Conservation (phyloP, 2,329 filamentous ascomycete genomes). For the Aspergillus unguis region DNA sequence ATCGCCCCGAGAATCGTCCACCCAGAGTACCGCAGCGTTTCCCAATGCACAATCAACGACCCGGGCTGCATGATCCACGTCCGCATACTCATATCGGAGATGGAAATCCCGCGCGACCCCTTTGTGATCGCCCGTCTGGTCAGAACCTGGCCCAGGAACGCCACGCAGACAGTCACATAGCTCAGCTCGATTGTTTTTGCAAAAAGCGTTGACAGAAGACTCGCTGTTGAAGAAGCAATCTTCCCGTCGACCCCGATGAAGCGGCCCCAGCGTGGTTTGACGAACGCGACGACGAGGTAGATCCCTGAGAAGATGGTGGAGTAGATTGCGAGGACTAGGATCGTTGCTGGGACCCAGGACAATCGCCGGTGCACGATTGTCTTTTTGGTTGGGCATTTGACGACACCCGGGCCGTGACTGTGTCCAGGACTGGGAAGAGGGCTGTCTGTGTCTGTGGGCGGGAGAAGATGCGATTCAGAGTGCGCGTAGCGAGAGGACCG, state of each 20-base stretch:
- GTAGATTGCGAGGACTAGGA: constrained; percentile 39
- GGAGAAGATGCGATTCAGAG: neutral
- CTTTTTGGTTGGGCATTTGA: constrained; percentile 29
- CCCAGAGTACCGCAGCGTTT: constrained; percentile 62
- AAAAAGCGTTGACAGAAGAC: constrained; percentile 63
- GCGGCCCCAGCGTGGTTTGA: constrained; percentile 60
- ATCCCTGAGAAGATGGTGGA: constrained; percentile 42
- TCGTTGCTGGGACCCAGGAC: constrained; percentile 34
- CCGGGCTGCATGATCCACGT: constrained; percentile 73
- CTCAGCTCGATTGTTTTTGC: constrained; percentile 75
- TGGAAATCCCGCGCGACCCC: constrained; percentile 61
- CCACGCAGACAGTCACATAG: constrained; percentile 73
- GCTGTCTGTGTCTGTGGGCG: constrained; percentile 6
- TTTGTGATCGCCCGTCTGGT: constrained; percentile 65
- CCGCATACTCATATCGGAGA: constrained; percentile 75
- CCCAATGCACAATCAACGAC: constrained; percentile 66
- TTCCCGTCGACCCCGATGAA: constrained; percentile 48
- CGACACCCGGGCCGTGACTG: neutral
- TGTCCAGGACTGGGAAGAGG: neutral
- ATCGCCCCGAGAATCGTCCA: constrained; percentile 62
- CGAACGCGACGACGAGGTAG: constrained; percentile 60
- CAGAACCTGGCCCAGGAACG: constrained; percentile 70
- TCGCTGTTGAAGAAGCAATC: constrained; percentile 62
- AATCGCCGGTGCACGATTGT: constrained; percentile 31
- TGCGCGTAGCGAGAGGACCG: neutral